These are phyloP conservation scores for Mycena rosella DNA, from an alignment of 768 basidiomycete genomes.

Conservation along the genomic window DNA sequence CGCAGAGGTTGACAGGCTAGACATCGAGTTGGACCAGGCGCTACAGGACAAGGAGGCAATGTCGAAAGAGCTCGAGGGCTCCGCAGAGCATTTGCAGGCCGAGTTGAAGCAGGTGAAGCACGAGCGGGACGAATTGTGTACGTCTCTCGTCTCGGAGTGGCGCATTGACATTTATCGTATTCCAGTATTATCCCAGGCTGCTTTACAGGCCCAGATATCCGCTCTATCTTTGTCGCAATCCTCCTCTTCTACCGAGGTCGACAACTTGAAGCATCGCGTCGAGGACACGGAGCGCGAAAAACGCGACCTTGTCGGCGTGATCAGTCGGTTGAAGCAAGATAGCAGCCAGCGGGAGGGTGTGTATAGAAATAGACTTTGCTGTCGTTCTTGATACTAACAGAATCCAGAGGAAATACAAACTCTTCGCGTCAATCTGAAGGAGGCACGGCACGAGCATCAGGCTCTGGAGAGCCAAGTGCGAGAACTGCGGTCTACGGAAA, in stretches of 20 bases:
- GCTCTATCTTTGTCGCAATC: constrained; percentile 70
- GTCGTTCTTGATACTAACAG: constrained; percentile 23
- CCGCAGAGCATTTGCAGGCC: constrained; percentile 63
- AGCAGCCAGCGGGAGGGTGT: constrained; percentile 79
- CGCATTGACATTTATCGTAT: constrained; percentile 27
- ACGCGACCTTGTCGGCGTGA: constrained; percentile 85
- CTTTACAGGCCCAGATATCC: constrained; percentile 68
- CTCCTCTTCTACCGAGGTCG: constrained; percentile 72
- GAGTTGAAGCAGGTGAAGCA: constrained; percentile 69
- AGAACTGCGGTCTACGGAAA: constrained; percentile 80
- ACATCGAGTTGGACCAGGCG: constrained; percentile 88
- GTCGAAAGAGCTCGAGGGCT: constrained; percentile 66
- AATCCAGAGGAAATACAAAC: constrained; percentile 76
- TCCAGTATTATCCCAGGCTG: constrained; percentile 59
- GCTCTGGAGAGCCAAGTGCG: constrained; percentile 74
- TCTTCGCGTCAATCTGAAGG: constrained; percentile 76
- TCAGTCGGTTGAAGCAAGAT: constrained; percentile 87
- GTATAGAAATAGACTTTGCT: constrained; percentile 36
- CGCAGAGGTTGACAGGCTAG: constrained; percentile 77
- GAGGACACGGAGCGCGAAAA: constrained; percentile 92
- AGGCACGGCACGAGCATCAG: constrained; percentile 81
- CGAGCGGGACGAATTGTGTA: constrained; percentile 78
- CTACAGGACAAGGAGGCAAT: constrained; percentile 81
- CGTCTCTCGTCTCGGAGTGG: constrained; percentile 40
- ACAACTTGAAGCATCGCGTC: constrained; percentile 67